These are phyloP conservation scores for Colletotrichum coccodes DNA, from an alignment of 2,329 filamentous ascomycete genomes.

Conservation along the genomic window DNA sequence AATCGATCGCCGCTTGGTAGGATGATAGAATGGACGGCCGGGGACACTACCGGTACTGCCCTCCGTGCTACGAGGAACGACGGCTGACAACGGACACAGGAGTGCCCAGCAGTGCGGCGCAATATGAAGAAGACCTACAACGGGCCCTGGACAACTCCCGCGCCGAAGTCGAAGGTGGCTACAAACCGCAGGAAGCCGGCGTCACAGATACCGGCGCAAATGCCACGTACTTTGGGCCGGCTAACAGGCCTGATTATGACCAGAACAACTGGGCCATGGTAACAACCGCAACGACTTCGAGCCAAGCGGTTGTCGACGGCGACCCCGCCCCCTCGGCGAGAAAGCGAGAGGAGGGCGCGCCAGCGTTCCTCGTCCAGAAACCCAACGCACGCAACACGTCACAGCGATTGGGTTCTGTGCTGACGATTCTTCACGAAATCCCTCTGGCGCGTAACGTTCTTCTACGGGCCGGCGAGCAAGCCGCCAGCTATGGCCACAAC, in stretches of 20 bases:
- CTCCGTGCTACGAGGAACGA: conserved; percentile 19
- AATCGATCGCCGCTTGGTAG: conserved; percentile 66
- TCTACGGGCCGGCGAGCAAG: conserved; percentile 52
- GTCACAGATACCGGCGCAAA: conserved; percentile 51
- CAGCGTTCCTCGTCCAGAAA: conserved; percentile 61
- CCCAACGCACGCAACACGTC: conserved; percentile 45
- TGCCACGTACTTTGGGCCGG: conserved; percentile 67
- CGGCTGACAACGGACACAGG: conserved; percentile 32
- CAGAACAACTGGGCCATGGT: conserved; percentile 69
- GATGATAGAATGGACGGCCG: conserved; percentile 58
- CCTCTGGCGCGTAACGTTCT: conserved; percentile 67
- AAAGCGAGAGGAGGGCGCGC: conserved; percentile 53
- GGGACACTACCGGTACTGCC: conserved; percentile 39
- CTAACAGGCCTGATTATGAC: conserved; percentile 66
- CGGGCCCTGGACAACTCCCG: conserved; percentile 66
- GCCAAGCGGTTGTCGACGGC: conserved; percentile 32
- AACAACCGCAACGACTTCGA: conserved; percentile 44
- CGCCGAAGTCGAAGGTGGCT: conserved; percentile 52
- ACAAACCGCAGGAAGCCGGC: conserved; percentile 60
- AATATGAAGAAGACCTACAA: conserved; percentile 66
- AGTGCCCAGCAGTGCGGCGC: conserved; percentile 44
- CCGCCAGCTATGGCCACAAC: conserved; percentile 63
- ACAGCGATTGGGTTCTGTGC: conserved; percentile 61
- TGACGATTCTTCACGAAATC: conserved; percentile 70
- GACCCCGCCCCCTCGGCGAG: conserved; percentile 51